Evolutionary conservation across 1,284 basidiomycete species (phyloP).

Genomic region (Fomes fomentarius): DNA sequence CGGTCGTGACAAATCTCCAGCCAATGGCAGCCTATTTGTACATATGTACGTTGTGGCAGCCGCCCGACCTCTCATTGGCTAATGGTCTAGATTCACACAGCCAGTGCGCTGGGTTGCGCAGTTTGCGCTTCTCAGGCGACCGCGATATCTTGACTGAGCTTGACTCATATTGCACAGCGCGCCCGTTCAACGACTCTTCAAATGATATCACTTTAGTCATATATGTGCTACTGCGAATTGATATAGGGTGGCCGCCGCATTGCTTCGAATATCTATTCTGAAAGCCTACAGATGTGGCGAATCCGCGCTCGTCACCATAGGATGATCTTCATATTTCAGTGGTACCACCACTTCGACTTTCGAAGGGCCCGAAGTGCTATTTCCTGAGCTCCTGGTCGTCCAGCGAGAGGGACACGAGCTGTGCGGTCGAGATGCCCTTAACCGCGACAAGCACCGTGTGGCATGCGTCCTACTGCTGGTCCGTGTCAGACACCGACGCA

Average conservation of each 20-base stretch:
- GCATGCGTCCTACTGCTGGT: constrained; percentile 14
- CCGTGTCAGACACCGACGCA: constrained; percentile 3
- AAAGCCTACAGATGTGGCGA: constrained; percentile 5
- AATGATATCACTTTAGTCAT: constrained; percentile 8
- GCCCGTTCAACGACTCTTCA: neutral
- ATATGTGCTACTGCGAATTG: constrained; percentile 16
- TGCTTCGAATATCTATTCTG: constrained; percentile 12
- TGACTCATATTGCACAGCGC: too few relatives aligned
- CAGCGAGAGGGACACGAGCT: constrained; percentile 3
- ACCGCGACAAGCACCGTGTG: constrained; percentile 11
- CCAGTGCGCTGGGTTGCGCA: neutral
- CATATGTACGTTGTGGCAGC: constrained; percentile 18
- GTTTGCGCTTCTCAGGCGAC: neutral
- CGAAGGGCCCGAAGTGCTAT: constrained; percentile 22
- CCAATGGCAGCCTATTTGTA: constrained; percentile 17
- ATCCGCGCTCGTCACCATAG: constrained; percentile 17
- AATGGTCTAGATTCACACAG: constrained; percentile 8
- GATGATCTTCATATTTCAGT: constrained; percentile 24
- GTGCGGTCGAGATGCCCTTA: constrained; percentile 16
- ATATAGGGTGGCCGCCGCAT: constrained; percentile 14
- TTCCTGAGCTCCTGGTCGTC: constrained; percentile 11
- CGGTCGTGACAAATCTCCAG: neutral
- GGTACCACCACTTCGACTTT: constrained; percentile 17
- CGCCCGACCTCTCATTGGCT: constrained; percentile 11
- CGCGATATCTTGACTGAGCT: too few relatives aligned